A percentile compares a stretch with the other conserved stretches of the same genome.
Conservation (phyloP, 441 rosid genomes). For the Flueggea neowawraea region DNA sequence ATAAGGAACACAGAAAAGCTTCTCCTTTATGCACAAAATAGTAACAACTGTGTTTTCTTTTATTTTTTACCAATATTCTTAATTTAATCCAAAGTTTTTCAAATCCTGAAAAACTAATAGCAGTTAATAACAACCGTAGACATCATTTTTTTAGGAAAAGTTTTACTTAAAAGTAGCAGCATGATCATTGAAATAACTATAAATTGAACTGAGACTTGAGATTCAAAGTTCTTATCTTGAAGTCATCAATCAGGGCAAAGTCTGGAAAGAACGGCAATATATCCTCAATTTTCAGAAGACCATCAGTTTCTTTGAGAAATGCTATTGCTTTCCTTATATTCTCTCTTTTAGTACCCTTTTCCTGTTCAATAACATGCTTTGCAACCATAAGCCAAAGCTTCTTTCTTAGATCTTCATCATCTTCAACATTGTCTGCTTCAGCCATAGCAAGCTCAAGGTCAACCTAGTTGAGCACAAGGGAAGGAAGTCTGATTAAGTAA, state of each 20-base stretch:
- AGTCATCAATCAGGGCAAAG: slow-evolving; percentile 99
- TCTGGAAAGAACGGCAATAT: slow-evolving; percentile 99
- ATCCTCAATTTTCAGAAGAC: slow-evolving; percentile 97
- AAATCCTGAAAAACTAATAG: no score
- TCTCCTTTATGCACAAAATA: no score
- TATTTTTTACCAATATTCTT: no score
- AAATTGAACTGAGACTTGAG: not conserved
- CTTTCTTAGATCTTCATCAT: slow-evolving; percentile 98
- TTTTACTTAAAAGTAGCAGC: not conserved
- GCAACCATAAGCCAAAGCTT: slow-evolving; percentile 99
- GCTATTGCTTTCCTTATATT: slow-evolving; percentile 99
- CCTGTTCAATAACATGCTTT: slow-evolving; percentile 93
- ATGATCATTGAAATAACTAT: not conserved
- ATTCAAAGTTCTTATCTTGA: slow-evolving; percentile 56
- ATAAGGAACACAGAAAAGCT: no score
- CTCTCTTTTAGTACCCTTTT: slow-evolving; percentile 98
- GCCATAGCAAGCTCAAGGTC: slow-evolving; percentile 99
- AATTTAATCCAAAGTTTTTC: no score
- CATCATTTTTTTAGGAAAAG: no score
- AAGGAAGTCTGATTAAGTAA: not conserved
- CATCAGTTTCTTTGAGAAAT: slow-evolving; percentile 98
- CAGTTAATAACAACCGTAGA: no score
- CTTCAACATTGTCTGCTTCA: slow-evolving; percentile 99
- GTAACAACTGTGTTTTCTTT: no score
- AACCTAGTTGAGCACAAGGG: slow-evolving; percentile 46